phyloP scores from a whole-genome alignment of 2,329 filamentous ascomycete species.

The Colletotrichum caudatum region DNA sequence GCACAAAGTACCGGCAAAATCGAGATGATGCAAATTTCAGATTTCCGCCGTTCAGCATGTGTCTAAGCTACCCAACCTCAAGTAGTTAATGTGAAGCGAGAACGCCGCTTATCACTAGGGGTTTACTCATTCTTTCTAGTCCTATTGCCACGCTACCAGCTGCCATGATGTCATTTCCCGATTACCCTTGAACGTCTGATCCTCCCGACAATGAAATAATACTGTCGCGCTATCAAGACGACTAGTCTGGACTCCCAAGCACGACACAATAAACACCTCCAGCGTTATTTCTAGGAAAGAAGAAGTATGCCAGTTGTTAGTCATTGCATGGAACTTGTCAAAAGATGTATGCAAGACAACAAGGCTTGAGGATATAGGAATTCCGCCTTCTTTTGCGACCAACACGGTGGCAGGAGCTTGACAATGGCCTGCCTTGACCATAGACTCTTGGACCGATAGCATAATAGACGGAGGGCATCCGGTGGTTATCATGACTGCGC shows the following conservation, averaged over 20 bases:
- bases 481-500: not conserved
- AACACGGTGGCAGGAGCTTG: not conserved
- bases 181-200: slow-evolving; percentile 8
- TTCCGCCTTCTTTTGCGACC: not conserved
- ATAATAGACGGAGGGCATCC: not conserved
- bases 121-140: slow-evolving; percentile 8
- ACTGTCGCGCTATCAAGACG: not conserved
- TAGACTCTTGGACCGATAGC: not conserved
- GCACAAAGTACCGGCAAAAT: not conserved
- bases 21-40: slow-evolving; percentile 10
- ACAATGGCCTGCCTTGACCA: not conserved
- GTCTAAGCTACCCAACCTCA: not conserved
- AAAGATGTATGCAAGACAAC: not conserved
- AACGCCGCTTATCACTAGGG: slow-evolving; percentile 2
- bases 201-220: not conserved
- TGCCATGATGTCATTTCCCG: slow-evolving; percentile 32
- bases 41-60: not conserved
- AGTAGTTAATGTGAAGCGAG: not conserved
- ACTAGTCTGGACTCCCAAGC: not conserved
- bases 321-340: not conserved
- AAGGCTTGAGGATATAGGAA: not conserved
- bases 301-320: not conserved
- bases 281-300: not conserved
- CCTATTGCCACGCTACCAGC: slow-evolving; percentile 12
- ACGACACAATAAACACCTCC: not conserved